Evolutionary conservation across 495 filamentous ascomycete species (phyloP).

Genomic region (Aspergillus biplanus): DNA sequence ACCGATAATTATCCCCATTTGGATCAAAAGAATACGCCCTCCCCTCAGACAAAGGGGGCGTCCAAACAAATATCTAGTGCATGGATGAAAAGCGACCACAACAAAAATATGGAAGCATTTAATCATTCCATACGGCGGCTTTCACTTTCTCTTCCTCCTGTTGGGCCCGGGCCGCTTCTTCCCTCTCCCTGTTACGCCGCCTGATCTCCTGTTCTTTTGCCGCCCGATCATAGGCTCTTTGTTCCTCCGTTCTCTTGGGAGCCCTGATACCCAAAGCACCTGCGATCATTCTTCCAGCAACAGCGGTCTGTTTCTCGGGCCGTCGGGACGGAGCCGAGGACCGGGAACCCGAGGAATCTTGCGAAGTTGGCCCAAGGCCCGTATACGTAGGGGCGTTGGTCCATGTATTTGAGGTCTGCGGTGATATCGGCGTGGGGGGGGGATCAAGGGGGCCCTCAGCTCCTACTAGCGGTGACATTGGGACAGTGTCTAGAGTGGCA

Average conservation of each 20-base stretch:
- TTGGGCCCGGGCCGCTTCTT: constrained; percentile 62
- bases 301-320: constrained; percentile 91
- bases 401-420: constrained; percentile 44
- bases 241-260: constrained; percentile 83
- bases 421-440: constrained; percentile 63
- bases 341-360: constrained; percentile 9
- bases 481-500: constrained; percentile 13
- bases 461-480: constrained; percentile 36
- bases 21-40: too few species aligned
- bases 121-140: constrained; percentile 83
- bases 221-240: constrained; percentile 82
- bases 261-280: constrained; percentile 82
- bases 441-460: constrained; percentile 54
- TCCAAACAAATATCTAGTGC: too few species aligned
- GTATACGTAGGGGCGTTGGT: constrained; percentile 9
- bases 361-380: constrained; percentile 5
- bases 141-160: constrained; percentile 73
- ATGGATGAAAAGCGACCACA: too few species aligned
- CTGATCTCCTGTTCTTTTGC: constrained; percentile 85
- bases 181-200: constrained; percentile 71
- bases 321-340: constrained; percentile 38
- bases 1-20: too few species aligned
- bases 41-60: too few species aligned
- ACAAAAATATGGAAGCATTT: constrained; percentile 21
- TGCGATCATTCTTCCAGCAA: constrained; percentile 88